Conservation (phyloP, 768 basidiomycete species). For the Naganishia friedmannii region DNA sequence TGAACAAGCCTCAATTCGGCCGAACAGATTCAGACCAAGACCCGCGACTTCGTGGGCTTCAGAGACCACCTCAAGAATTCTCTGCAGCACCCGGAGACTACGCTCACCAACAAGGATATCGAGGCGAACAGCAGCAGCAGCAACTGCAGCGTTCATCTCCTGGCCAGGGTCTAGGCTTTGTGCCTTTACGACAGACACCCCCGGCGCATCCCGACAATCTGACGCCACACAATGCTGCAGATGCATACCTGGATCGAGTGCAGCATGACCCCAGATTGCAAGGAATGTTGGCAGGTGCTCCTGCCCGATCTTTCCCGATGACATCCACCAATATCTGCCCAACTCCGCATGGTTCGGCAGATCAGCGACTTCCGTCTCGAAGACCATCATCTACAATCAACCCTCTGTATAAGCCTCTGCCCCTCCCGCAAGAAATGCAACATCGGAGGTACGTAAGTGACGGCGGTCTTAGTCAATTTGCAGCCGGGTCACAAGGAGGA, state of each 20-base stretch:
- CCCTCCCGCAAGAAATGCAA: slow-evolving; percentile 27
- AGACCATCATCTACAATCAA: slow-evolving; percentile 2
- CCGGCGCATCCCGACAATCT: slow-evolving; percentile 12
- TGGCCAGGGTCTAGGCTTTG: not conserved
- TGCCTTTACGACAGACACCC: not conserved
- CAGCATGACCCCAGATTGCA: slow-evolving; percentile 82
- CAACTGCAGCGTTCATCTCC: not conserved
- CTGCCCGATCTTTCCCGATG: slow-evolving; percentile 41
- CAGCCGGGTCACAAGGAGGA: slow-evolving; percentile 27
- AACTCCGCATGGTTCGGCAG: not conserved
- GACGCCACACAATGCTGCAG: slow-evolving; percentile 35
- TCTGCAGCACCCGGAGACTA: not conserved
- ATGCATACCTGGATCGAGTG: slow-evolving; percentile 61
- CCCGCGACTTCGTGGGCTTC: not conserved
- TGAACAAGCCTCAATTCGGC: not conserved
- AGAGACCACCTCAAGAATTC: not conserved
- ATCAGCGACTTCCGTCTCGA: slow-evolving; percentile 17
- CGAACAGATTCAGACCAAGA: not conserved
- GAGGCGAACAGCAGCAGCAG: not conserved
- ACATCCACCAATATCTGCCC: slow-evolving; percentile 3
- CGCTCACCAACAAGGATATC: not conserved
- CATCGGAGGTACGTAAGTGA: slow-evolving; percentile 1
- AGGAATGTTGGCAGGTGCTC: slow-evolving; percentile 52
- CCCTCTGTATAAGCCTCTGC: slow-evolving; percentile 45
- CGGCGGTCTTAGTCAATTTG: not conserved